Conservation (phyloP, 1,284 basidiomycete species). For the Cutaneotrichosporon spelunceum region DNA sequence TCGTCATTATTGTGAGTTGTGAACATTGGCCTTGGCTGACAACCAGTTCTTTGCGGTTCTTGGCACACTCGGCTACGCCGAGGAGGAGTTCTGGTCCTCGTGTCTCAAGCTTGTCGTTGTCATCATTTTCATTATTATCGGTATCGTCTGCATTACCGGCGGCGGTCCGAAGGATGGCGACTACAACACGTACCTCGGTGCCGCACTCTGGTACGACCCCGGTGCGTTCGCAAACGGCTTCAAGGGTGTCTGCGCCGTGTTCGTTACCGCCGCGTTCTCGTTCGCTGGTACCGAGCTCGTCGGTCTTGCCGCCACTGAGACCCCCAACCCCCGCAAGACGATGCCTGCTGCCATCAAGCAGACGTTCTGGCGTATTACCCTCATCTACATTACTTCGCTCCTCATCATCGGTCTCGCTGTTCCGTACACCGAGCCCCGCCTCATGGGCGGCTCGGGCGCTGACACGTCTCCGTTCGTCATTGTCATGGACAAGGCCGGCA, state of each 20-base stretch:
- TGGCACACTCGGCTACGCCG: slow-evolving; percentile 47
- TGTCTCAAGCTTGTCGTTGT: slow-evolving; percentile 49
- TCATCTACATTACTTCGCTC: slow-evolving; percentile 57
- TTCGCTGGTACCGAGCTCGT: slow-evolving; percentile 58
- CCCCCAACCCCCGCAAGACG: slow-evolving; percentile 38
- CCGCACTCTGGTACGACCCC: slow-evolving; percentile 42
- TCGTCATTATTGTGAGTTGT: slow-evolving; percentile 34
- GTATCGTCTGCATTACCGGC: slow-evolving; percentile 42
- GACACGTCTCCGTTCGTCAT: slow-evolving; percentile 57
- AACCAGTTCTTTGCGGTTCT: slow-evolving; percentile 24
- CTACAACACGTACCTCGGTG: slow-evolving; percentile 42
- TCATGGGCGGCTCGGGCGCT: slow-evolving; percentile 49
- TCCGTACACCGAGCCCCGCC: slow-evolving; percentile 45
- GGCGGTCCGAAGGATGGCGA: slow-evolving; percentile 43
- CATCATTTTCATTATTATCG: slow-evolving; percentile 49
- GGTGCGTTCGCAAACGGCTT: slow-evolving; percentile 54
- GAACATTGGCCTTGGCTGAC: not conserved
- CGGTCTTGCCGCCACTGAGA: slow-evolving; percentile 18
- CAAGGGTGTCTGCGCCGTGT: slow-evolving; percentile 50
- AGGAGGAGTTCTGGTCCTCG: slow-evolving; percentile 51
- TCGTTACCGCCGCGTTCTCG: slow-evolving; percentile 66
- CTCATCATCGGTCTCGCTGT: slow-evolving; percentile 55
- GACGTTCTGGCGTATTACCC: slow-evolving; percentile 59
- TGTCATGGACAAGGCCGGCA: slow-evolving; percentile 51
- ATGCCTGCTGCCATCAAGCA: slow-evolving; percentile 25